A percentile compares a stretch with the other conserved stretches of the same genome.
phyloP scores from a whole-genome alignment of 768 basidiomycete genomes.

The Mycena floridula region DNA sequence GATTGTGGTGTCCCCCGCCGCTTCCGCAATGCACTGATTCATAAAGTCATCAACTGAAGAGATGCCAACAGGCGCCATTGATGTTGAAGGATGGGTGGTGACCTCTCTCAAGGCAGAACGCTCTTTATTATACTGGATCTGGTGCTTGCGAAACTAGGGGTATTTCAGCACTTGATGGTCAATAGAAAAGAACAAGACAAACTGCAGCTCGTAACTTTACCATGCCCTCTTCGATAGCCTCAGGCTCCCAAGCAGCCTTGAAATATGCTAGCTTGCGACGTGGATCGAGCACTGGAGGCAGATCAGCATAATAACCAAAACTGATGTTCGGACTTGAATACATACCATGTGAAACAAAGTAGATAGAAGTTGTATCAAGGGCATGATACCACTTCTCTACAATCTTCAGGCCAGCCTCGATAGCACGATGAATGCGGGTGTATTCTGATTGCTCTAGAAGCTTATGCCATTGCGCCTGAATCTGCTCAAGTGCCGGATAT shows the following conservation, averaged over 20 bases:
- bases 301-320: too few species aligned
- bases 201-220: too few species aligned
- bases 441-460: neutral
- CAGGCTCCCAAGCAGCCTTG: neutral
- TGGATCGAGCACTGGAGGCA: neutral
- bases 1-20: neutral
- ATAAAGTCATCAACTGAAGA: too few species aligned
- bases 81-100: too few species aligned
- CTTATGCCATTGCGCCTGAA: conserved; percentile 7
- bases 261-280: neutral
- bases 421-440: neutral
- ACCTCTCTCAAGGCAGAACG: too few species aligned
- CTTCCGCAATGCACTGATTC: too few species aligned
- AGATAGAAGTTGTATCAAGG: neutral
- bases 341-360: neutral
- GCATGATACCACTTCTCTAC: neutral
- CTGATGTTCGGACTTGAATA: too few species aligned
- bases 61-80: too few species aligned
- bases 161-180: too few species aligned
- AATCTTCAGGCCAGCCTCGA: neutral
- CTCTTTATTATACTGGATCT: neutral
- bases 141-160: neutral
- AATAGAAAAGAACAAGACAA: too few species aligned
- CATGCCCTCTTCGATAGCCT: neutral
- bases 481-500: conserved; percentile 6